These are phyloP conservation scores for Marchantia paleacea DNA, from an alignment of 225 moss, liverwort and hornwort species.

Conservation along the genomic window DNA sequence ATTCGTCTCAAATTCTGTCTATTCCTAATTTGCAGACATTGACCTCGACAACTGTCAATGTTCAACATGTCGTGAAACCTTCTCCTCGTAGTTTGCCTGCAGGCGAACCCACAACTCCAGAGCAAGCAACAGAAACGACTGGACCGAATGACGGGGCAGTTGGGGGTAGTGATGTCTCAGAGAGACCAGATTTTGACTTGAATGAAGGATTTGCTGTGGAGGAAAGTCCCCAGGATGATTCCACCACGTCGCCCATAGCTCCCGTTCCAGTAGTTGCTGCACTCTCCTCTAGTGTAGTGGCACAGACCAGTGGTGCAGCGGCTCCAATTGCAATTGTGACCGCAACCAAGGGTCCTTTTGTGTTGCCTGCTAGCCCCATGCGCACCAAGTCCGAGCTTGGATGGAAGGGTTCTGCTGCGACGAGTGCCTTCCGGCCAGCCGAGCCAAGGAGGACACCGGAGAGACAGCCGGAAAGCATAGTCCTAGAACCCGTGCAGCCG, in stretches of 20 bases:
- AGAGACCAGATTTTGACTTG: conserved; percentile 96
- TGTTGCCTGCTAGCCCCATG: conserved; percentile 88
- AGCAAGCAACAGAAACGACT: conserved; percentile 64
- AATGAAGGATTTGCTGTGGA: conserved; percentile 92
- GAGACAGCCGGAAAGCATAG: conserved; percentile 63
- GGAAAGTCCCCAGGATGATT: conserved; percentile 68
- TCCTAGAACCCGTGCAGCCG: conserved; percentile 53
- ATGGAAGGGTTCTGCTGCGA: conserved; percentile 98
- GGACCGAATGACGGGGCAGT: conserved; percentile 66
- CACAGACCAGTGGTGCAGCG: conserved; percentile 54
- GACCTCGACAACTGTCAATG: conserved; percentile 8
- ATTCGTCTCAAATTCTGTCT: conserved; percentile 30
- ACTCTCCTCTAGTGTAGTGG: conserved; percentile 48
- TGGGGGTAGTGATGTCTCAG: conserved; percentile 68
- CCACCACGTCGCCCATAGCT: conserved; percentile 49
- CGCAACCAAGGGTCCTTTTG: conserved; percentile 83
- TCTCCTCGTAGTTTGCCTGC: conserved; percentile 35
- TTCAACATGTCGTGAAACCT: conserved; percentile 50
- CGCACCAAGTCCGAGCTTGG: conserved; percentile 89
- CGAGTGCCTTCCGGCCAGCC: conserved; percentile 97
- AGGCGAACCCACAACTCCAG: conserved; percentile 58
- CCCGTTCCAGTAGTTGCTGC: conserved; percentile 39
- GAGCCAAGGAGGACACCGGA: conserved; percentile 96
- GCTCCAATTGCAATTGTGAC: conserved; percentile 91
- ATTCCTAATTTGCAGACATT: conserved; percentile 24